phyloP scores from a whole-genome alignment of 2,329 filamentous ascomycete genomes.

The Alternaria metachromatica region DNA sequence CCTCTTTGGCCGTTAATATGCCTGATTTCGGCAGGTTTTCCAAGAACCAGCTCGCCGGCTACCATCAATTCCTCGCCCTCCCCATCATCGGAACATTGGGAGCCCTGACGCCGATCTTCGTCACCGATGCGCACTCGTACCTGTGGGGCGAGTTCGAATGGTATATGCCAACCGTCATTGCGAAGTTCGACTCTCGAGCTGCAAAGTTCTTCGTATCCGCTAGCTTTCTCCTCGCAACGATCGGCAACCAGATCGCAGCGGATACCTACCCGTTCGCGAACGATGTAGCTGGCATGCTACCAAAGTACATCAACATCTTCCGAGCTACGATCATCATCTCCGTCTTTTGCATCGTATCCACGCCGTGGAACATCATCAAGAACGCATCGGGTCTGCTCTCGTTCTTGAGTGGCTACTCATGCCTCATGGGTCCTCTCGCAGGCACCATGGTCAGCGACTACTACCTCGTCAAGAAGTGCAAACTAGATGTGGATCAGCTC shows the following conservation, averaged over 20 bases:
- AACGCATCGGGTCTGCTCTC: slow-evolving; percentile 44
- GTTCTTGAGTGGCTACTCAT: slow-evolving; percentile 47
- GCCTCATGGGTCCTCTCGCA: slow-evolving; percentile 46
- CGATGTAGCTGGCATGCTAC: slow-evolving; percentile 42
- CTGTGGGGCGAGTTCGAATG: slow-evolving; percentile 57
- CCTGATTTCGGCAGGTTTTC: slow-evolving; percentile 54
- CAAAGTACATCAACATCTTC: slow-evolving; percentile 48
- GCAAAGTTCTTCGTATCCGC: slow-evolving; percentile 52
- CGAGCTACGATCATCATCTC: slow-evolving; percentile 44
- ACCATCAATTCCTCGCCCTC: slow-evolving; percentile 57
- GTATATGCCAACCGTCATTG: slow-evolving; percentile 58
- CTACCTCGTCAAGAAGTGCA: slow-evolving; percentile 45
- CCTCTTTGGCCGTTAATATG: slow-evolving; percentile 60
- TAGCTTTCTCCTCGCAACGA: slow-evolving; percentile 52
- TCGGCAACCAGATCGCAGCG: slow-evolving; percentile 53
- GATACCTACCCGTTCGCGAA: slow-evolving; percentile 49
- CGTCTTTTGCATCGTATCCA: slow-evolving; percentile 44
- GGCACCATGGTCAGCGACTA: slow-evolving; percentile 46
- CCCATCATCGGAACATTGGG: slow-evolving; percentile 57
- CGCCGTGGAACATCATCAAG: slow-evolving; percentile 49
- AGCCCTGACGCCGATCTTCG: slow-evolving; percentile 57
- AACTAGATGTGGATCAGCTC: slow-evolving; percentile 43
- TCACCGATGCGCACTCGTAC: slow-evolving; percentile 54
- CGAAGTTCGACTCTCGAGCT: slow-evolving; percentile 52
- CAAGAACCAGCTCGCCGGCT: slow-evolving; percentile 51